These are phyloP conservation scores for Inga laurina DNA, from an alignment of 306 rosid species.

Conservation along the genomic window DNA sequence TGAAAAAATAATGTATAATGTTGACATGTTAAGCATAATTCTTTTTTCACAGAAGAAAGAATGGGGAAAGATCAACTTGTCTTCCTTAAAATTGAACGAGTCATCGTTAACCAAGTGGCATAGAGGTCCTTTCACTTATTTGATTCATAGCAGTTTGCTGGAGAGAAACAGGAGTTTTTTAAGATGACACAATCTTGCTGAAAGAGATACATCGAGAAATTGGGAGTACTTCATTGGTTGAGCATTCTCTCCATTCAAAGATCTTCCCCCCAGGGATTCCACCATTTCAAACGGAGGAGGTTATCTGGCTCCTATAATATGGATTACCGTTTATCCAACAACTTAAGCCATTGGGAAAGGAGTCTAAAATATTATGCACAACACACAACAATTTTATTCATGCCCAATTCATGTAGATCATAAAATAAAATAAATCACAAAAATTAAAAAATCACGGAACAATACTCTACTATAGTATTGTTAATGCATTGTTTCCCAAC, in stretches of 20 bases:
- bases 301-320: neutral
- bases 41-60: neutral
- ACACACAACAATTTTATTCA: neutral
- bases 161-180: conserved; percentile 5
- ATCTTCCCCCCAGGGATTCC: neutral
- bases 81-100: neutral
- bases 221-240: neutral
- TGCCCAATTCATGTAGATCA: neutral
- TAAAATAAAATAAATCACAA: no score
- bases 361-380: neutral
- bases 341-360: neutral
- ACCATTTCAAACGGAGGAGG: neutral
- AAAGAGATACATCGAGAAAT: neutral
- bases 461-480: neutral
- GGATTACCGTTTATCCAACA: neutral
- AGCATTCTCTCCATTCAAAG: neutral
- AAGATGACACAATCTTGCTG: conserved; percentile 5
- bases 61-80: neutral
- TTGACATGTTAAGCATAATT: neutral
- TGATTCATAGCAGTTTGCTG: neutral
- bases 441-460: neutral
- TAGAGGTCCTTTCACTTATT: conserved; percentile 5
- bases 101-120: neutral
- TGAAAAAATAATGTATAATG: conserved; percentile 22
- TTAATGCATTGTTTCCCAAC: neutral